Evolutionary conservation across 2,329 filamentous ascomycete genomes (phyloP).

Genomic region (Claviceps sp.): DNA sequence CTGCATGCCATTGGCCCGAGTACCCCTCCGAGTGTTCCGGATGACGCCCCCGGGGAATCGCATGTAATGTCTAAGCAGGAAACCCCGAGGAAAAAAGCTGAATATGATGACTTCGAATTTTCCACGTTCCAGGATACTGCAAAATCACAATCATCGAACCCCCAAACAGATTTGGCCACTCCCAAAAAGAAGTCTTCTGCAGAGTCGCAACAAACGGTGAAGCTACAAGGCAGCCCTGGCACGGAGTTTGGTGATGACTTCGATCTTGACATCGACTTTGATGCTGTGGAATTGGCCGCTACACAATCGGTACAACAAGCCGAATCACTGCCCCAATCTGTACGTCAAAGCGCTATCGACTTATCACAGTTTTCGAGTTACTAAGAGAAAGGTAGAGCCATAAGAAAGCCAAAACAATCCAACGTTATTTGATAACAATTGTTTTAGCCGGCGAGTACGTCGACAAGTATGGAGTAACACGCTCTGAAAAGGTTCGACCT

Average conservation of each 20-base stretch:
- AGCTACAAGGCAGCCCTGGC: conserved; percentile 9
- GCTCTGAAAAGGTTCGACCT: conserved; percentile 54
- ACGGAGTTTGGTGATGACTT: conserved; percentile 30
- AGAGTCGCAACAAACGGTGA: neutral
- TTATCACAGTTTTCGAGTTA: conserved; percentile 20
- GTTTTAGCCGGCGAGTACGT: conserved; percentile 57
- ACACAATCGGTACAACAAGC: conserved; percentile 45
- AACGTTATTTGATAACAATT: conserved; percentile 72
- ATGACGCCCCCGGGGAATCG: conserved; percentile 15
- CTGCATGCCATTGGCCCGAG: conserved; percentile 13
- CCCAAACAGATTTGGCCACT: conserved; percentile 2
- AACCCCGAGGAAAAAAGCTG: conserved; percentile 13
- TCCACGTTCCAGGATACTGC: conserved; percentile 37
- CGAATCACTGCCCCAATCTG: conserved; percentile 16
- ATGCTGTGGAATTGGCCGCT: conserved; percentile 59
- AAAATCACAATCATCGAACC: conserved; percentile 8
- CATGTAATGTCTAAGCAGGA: neutral
- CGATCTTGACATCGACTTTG: conserved; percentile 66
- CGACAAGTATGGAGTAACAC: conserved; percentile 44
- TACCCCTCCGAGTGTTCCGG: conserved; percentile 10
- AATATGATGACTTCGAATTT: conserved; percentile 55
- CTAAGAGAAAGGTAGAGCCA: conserved; percentile 57
- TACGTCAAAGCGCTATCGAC: conserved; percentile 20
- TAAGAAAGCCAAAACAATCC: conserved; percentile 59
- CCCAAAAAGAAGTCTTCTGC: conserved; percentile 5